These are phyloP conservation scores for Trypanosoma scelopori DNA, from an alignment of 208 protist species.

Conservation along the genomic window DNA sequence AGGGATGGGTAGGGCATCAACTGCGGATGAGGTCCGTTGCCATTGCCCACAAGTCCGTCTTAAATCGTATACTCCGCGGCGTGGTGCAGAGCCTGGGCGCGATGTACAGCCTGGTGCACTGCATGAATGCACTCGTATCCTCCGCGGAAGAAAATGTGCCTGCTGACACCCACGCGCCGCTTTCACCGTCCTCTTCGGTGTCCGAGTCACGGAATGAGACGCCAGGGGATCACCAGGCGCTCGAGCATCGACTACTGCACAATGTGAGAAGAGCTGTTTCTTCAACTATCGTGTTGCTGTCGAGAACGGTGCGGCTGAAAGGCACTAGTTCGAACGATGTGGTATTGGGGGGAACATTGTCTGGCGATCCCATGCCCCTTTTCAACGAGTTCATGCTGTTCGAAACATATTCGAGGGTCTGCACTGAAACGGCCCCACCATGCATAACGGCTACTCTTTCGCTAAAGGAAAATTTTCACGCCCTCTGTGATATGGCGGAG, in stretches of 20 bases:
- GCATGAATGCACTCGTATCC: slow-evolving; percentile 40
- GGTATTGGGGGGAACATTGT: no score
- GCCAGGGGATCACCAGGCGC: background rate
- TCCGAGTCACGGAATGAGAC: background rate
- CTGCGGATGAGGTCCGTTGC: slow-evolving; percentile 30
- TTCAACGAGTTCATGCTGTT: background rate
- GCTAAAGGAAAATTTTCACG: background rate
- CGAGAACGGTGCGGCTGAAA: background rate
- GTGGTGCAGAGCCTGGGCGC: slow-evolving; percentile 62
- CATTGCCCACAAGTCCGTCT: slow-evolving; percentile 43
- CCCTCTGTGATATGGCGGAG: background rate
- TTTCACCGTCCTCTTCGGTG: no score
- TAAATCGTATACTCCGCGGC: slow-evolving; percentile 48
- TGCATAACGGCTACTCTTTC: background rate
- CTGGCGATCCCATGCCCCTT: no score
- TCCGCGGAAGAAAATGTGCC: slow-evolving; percentile 31
- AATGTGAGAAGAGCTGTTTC: background rate
- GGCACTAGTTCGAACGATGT: no score
- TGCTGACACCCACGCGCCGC: background rate
- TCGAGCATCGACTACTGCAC: background rate
- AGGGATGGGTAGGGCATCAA: slow-evolving; percentile 21
- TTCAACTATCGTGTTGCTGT: background rate
- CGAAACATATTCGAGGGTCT: background rate
- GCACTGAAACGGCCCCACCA: background rate
- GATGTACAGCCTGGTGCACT: slow-evolving; percentile 42